Percentiles rank a stretch among this genome's conserved stretches.
Conservation (phyloP, 169 alveolate species). For the Plasmodium coatneyi region DNA sequence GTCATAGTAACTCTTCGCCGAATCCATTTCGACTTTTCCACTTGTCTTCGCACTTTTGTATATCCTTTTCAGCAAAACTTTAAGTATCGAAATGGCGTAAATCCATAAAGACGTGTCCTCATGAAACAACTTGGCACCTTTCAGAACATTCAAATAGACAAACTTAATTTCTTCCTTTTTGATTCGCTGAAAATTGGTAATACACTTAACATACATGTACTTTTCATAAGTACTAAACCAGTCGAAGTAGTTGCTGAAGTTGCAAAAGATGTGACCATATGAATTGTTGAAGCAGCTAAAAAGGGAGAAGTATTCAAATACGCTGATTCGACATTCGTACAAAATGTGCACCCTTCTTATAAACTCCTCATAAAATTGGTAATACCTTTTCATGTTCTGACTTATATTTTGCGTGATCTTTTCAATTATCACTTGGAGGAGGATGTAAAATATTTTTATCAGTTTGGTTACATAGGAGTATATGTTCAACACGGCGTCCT, state of each 20-base stretch:
- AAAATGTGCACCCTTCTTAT: conserved; percentile 30
- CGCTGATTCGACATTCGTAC: conserved; percentile 54
- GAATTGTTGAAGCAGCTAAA: conserved; percentile 35
- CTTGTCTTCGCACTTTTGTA: conserved; percentile 17
- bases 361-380: conserved; percentile 35
- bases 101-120: conserved; percentile 68
- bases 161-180: conserved; percentile 76
- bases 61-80: conserved; percentile 60
- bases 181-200: conserved; percentile 50
- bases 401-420: conserved; percentile 10
- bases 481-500: conserved; percentile 27
- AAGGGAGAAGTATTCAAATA: conserved; percentile 58
- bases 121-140: conserved; percentile 35
- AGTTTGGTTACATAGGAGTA: conserved; percentile 57
- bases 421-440: conserved; percentile 29
- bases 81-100: conserved; percentile 55
- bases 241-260: conserved; percentile 46
- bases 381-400: conserved; percentile 25
- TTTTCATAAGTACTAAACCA: conserved; percentile 68
- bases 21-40: background rate
- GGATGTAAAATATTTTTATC: conserved; percentile 44
- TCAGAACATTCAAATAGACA: conserved; percentile 45
- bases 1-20: conserved; percentile 18
- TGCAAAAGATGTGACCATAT: conserved; percentile 66
- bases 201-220: conserved; percentile 60